These are phyloP conservation scores for Dictyostelium discoideum DNA, from an alignment of 78 protist species.

Conservation along the genomic window DNA sequence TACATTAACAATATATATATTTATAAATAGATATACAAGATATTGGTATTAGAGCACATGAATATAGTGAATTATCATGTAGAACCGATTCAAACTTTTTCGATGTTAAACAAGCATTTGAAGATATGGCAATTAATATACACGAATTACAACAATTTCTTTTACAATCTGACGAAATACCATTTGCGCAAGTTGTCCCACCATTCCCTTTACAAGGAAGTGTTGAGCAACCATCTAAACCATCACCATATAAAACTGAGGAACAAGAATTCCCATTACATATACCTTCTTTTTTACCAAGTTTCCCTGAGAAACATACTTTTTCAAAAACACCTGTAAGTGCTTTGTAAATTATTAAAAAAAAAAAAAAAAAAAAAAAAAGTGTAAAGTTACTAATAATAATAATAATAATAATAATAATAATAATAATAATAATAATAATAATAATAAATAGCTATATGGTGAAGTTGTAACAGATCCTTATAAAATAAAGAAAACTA, in stretches of 20 bases:
- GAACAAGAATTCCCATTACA: conserved; percentile 62
- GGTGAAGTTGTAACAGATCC: conserved; percentile 74
- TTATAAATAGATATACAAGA: conserved; percentile 40
- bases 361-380: no score
- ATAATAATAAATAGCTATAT: conserved; percentile 27
- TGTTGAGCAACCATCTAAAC: conserved; percentile 1
- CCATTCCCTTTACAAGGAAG: conserved; percentile 60
- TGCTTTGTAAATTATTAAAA: not conserved
- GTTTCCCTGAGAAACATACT: conserved; percentile 66
- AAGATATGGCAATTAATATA: conserved; percentile 62
- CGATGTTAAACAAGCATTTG: conserved; percentile 58
- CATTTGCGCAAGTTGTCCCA: conserved; percentile 54
- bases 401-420: no score
- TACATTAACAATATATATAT: no score
- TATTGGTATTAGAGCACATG: conserved; percentile 58
- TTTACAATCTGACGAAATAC: conserved; percentile 64
- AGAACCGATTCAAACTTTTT: conserved; percentile 70
- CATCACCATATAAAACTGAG: not conserved
- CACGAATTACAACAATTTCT: conserved; percentile 39
- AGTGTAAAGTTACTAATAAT: not conserved
- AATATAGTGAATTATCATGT: conserved; percentile 60
- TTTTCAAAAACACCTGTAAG: conserved; percentile 62
- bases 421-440: not conserved
- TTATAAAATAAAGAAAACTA: conserved; percentile 31
- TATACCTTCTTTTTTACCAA: conserved; percentile 74